Percentiles rank a stretch among this genome's conserved stretches.
Evolutionary conservation across 2,329 filamentous ascomycete species (phyloP).

Genomic region (Cadophora malorum): DNA sequence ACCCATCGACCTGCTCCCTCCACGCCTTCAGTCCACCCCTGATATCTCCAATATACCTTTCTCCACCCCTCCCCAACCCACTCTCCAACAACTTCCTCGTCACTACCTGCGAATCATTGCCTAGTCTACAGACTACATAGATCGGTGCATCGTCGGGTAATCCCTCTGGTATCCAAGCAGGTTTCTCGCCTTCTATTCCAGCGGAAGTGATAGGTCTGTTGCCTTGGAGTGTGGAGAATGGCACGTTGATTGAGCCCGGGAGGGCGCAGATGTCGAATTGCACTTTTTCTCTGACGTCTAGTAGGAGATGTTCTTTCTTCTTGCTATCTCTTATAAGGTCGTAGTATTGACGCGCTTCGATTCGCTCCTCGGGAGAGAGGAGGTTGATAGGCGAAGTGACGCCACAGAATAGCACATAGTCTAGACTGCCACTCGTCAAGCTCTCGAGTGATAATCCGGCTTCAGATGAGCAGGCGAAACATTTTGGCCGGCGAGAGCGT

Average conservation of each 20-base stretch:
- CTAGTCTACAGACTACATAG: constrained; percentile 75
- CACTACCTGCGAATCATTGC: constrained; percentile 80
- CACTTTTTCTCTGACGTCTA: constrained; percentile 86
- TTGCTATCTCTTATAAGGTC: constrained; percentile 34
- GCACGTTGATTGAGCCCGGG: constrained; percentile 76
- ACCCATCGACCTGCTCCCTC: constrained; percentile 69
- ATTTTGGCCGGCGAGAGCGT: constrained; percentile 70
- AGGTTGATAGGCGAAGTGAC: constrained; percentile 59
- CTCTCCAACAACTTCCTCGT: constrained; percentile 67
- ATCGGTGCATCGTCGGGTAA: constrained; percentile 59
- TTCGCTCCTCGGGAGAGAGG: constrained; percentile 68
- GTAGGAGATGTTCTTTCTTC: constrained; percentile 58
- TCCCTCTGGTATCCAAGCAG: constrained; percentile 50
- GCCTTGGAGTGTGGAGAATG: constrained; percentile 60
- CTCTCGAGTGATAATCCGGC: constrained; percentile 67
- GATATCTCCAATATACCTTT: constrained; percentile 72
- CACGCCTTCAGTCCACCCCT: constrained; percentile 75
- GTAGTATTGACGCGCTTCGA: constrained; percentile 67
- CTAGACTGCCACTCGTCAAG: constrained; percentile 69
- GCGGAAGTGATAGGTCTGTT: constrained; percentile 29
- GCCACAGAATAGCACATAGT: constrained; percentile 90
- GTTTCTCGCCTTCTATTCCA: constrained; percentile 24
- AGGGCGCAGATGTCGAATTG: constrained; percentile 84
- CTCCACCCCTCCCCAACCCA: constrained; percentile 55
- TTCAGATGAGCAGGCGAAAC: constrained; percentile 75